Conservation (phyloP, 192 early-diverging fungal genomes). For the Pilaira anomala region DNA sequence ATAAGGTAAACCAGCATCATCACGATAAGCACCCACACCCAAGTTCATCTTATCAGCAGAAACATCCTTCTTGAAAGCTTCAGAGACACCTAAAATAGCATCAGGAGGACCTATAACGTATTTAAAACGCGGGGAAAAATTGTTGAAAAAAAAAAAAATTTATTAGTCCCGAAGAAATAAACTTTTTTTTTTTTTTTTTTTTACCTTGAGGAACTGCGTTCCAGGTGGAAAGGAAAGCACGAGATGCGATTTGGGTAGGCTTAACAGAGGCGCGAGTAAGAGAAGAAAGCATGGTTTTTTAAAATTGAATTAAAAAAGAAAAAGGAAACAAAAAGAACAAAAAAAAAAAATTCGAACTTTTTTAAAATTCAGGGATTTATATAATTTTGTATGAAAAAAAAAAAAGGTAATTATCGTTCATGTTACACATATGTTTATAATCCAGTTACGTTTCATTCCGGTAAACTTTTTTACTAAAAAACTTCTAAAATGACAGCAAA, state of each 20-base stretch:
- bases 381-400: too few relatives aligned
- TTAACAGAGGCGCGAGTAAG: slow-evolving; percentile 23
- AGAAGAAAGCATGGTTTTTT: slow-evolving; percentile 33
- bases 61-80: slow-evolving; percentile 90
- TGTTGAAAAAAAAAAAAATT: not conserved
- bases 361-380: not conserved
- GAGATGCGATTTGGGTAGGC: slow-evolving; percentile 21
- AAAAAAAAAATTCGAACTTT: too few relatives aligned
- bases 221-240: slow-evolving; percentile 53
- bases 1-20: slow-evolving; percentile 89
- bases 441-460: too few relatives aligned
- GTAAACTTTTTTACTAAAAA: too few relatives aligned
- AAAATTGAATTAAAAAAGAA: too few relatives aligned
- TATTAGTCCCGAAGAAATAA: not conserved
- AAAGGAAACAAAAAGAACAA: too few relatives aligned
- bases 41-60: slow-evolving; percentile 96
- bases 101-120: slow-evolving; percentile 61
- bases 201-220: slow-evolving; percentile 56
- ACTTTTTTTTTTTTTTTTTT: not conserved
- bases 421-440: too few relatives aligned
- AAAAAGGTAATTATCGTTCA: too few relatives aligned
- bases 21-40: slow-evolving; percentile 96
- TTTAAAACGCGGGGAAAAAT: slow-evolving; percentile 43
- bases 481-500: too few relatives aligned
- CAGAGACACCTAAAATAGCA: slow-evolving; percentile 85